phyloP scores from a whole-genome alignment of 2,329 filamentous ascomycete species.

The Penicillium brasilianum region DNA sequence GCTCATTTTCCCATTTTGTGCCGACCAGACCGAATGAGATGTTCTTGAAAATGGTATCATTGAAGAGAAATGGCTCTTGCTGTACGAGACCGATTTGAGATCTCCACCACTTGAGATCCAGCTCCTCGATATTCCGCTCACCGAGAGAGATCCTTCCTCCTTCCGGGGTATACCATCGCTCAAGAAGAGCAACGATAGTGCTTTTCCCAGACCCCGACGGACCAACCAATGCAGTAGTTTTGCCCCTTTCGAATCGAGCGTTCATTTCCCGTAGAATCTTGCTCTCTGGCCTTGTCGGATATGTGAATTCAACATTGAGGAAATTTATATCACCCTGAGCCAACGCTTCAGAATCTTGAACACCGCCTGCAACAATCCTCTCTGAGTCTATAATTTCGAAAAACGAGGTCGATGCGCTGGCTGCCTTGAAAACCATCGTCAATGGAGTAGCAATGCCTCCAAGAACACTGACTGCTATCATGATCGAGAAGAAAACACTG shows the following conservation, averaged over 20 bases:
- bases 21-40: conserved; percentile 91
- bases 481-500: conserved; percentile 2
- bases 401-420: neutral
- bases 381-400: conserved; percentile 1
- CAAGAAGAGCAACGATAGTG: conserved; percentile 89
- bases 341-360: neutral
- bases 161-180: conserved; percentile 94
- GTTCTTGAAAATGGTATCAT: conserved; percentile 85
- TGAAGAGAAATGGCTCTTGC: conserved; percentile 90
- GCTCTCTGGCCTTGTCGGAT: neutral
- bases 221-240: conserved; percentile 90
- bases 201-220: conserved; percentile 94
- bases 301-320: neutral
- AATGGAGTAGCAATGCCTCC: neutral
- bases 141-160: conserved; percentile 79
- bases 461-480: neutral
- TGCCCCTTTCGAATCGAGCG: conserved; percentile 56
- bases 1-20: conserved; percentile 71
- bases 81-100: conserved; percentile 81
- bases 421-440: neutral
- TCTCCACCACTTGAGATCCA: conserved; percentile 4
- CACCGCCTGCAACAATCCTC: neutral
- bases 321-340: neutral
- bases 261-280: neutral
- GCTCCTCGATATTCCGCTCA: conserved; percentile 71